Base-by-base conservation (phyloP, 352 stramenopile genomes). In the Phytophthora pinifolia region DNA sequence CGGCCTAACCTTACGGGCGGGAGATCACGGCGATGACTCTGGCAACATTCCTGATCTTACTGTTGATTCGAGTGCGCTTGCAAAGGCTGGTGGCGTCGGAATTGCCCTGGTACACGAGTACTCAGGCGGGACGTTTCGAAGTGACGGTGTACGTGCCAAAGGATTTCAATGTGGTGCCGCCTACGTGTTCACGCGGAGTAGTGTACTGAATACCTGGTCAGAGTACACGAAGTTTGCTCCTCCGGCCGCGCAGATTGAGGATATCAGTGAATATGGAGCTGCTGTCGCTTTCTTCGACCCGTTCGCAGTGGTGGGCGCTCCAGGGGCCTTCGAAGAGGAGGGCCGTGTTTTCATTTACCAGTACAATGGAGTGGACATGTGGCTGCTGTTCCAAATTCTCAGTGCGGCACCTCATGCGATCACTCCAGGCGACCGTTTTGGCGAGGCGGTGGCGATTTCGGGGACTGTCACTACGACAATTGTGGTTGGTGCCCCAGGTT, bases 281-380 rank as follows among this genome's bases (percentile, higher is more conserved):
- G 51, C 66, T 14, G 79, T 92, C 1, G 67, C 74, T 0, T 45
- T 91, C 2, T 62, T 74, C 13, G 54, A 74, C 5, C 77, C 64
- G 8, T 89, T 80, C 45, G 79, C 76, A 13, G 76, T 69, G 0
- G 63, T 93, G 12, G 83, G 78, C 8, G 83, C 83, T 0, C 85
- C 83, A 2, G 79, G 79, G 0, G 59, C 81, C 0, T 85, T 63
- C 54, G 14, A 70, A 8, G 72, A 89, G 37, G 44, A 85, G 53
- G 83, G 85, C 0, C 79, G 81, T 17, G 85, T 76, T 5, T 95
- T 83, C 20, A 67, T 95, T 15, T 95, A 95, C 50, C 70, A 88
- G 42, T 89, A 68, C 58, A 85, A 80, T 31, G 59, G 54, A 2
- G 59, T 54, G 0, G 63, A 54, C 6, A 59, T 50, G 0, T 94